phyloP scores from a whole-genome alignment of 2,329 filamentous ascomycete species.

The Diaporthe sp. region DNA sequence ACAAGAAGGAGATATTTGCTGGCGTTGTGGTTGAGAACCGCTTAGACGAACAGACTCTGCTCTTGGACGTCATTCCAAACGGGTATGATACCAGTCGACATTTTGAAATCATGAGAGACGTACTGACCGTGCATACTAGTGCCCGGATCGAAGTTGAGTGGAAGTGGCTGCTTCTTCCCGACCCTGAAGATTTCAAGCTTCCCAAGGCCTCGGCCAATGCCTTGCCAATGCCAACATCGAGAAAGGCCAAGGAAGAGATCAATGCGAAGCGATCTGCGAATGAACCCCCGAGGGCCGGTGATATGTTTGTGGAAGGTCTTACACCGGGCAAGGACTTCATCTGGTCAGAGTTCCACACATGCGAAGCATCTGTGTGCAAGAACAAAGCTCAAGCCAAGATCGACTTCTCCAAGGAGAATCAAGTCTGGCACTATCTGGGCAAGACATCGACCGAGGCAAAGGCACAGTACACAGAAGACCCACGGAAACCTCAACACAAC shows the following conservation, averaged over 20 bases:
- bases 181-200: constrained; percentile 75
- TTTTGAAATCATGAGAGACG: constrained; percentile 20
- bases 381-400: constrained; percentile 75
- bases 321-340: constrained; percentile 56
- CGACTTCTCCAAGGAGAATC: constrained; percentile 77
- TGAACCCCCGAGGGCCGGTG: constrained; percentile 72
- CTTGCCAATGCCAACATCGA: constrained; percentile 74
- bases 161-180: constrained; percentile 83
- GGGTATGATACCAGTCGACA: constrained; percentile 66
- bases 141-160: constrained; percentile 83
- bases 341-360: constrained; percentile 84
- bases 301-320: constrained; percentile 68
- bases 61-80: constrained; percentile 86
- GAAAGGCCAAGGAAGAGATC: constrained; percentile 72
- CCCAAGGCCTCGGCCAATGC: constrained; percentile 81
- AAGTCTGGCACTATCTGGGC: constrained; percentile 90
- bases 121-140: constrained; percentile 63
- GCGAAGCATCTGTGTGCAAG: constrained; percentile 52
- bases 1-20: constrained; percentile 89
- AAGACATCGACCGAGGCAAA: constrained; percentile 88
- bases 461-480: constrained; percentile 90
- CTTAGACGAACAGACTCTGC: constrained; percentile 76
- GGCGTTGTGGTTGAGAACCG: constrained; percentile 89
- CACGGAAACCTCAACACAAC: constrained; percentile 68
- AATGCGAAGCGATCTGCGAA: constrained; percentile 72